A percentile compares a stretch with the other conserved stretches of the same genome.
These are phyloP conservation scores for Myxozyma neotropica DNA, from an alignment of 805 yeast genomes.

Conservation along the genomic window DNA sequence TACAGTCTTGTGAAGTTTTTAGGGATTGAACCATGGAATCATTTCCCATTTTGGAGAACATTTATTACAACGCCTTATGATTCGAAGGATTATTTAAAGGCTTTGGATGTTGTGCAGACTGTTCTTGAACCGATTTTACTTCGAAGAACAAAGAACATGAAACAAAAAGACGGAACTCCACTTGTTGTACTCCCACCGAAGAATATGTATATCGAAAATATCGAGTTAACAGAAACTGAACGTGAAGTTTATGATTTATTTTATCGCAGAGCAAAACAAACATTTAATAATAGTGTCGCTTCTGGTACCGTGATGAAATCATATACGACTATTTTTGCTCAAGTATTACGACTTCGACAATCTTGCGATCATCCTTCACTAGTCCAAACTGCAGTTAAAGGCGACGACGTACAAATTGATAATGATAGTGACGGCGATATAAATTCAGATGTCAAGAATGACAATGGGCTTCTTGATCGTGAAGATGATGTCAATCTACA, in stretches of 20 bases:
- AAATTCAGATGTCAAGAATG: constrained; percentile 13
- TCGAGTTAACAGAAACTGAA: constrained; percentile 69
- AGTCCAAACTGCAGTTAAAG: constrained; percentile 49
- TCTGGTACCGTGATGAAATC: constrained; percentile 67
- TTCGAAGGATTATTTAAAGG: constrained; percentile 65
- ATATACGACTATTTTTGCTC: constrained; percentile 79
- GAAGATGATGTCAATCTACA: constrained; percentile 38
- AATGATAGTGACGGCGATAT: constrained; percentile 27
- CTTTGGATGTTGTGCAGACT: constrained; percentile 81
- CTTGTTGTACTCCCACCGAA: constrained; percentile 78
- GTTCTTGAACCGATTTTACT: constrained; percentile 80
- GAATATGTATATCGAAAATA: constrained; percentile 66
- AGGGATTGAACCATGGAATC: constrained; percentile 86
- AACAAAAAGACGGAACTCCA: constrained; percentile 68
- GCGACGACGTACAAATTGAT: constrained; percentile 48
- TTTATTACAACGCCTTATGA: constrained; percentile 85
- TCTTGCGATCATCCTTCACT: constrained; percentile 82
- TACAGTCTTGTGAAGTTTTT: constrained; percentile 75
- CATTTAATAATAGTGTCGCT: constrained; percentile 38
- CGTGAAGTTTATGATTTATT: constrained; percentile 66
- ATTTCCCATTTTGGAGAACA: constrained; percentile 81
- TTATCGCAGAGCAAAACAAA: constrained; percentile 62
- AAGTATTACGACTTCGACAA: constrained; percentile 80
- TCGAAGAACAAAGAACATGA: constrained; percentile 86
- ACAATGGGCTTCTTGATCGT: constrained; percentile 21